Conservation (phyloP, 139 green algal genomes). For the Yamagishiella unicocca region DNA sequence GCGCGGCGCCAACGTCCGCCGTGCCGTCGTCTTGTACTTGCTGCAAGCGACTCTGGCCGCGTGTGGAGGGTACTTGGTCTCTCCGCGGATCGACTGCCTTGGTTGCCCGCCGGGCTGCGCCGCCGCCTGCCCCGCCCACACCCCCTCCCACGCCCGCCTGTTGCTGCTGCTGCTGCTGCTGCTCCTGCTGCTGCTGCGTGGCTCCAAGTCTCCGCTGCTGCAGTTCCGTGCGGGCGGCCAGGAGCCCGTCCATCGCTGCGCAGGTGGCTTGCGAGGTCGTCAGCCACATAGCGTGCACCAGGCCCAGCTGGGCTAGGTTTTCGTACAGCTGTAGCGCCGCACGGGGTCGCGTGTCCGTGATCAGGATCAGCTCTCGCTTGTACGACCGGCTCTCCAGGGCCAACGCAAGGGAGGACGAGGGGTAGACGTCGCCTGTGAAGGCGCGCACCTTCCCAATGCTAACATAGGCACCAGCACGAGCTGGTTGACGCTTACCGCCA, state of each 20-base stretch:
- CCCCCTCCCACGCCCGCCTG: no score
- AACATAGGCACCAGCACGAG: not conserved
- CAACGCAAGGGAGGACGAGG: not conserved
- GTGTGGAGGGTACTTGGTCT: no score
- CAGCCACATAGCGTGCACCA: slow-evolving; percentile 41
- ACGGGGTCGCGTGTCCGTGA: slow-evolving; percentile 32
- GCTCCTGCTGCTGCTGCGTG: not conserved
- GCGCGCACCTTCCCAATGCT: slow-evolving; percentile 15
- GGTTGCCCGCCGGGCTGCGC: no score
- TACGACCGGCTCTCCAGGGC: slow-evolving; percentile 8
- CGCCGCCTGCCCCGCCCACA: not conserved
- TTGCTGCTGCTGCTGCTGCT: not conserved
- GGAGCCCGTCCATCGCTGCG: not conserved
- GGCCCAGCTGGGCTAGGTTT: slow-evolving; percentile 27
- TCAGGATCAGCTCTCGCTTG: slow-evolving; percentile 20
- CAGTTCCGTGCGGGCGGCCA: not conserved
- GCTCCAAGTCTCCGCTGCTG: no score
- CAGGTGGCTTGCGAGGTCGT: not conserved
- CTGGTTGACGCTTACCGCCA: no score
- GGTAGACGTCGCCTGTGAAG: slow-evolving; percentile 24
- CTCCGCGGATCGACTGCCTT: no score
- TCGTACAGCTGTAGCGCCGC: slow-evolving; percentile 10
- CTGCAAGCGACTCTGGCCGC: no score
- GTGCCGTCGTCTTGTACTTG: no score
- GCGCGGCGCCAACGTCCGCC: no score